A percentile compares a stretch with the other conserved stretches of the same genome.
phyloP scores from a whole-genome alignment of 2,329 filamentous ascomycete genomes.

The Alternaria brassicicola region DNA sequence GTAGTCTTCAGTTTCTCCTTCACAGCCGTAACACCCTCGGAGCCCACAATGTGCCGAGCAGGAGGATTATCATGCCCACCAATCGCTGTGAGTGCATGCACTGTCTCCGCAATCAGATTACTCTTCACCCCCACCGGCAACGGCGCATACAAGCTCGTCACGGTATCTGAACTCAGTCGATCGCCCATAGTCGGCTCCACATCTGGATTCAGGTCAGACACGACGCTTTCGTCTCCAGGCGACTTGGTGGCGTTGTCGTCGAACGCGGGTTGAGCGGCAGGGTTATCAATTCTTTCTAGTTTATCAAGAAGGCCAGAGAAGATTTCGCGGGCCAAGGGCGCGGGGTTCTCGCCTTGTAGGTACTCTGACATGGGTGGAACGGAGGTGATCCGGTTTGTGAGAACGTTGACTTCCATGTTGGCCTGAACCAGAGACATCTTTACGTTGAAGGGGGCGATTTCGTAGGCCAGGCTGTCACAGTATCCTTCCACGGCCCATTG shows the following conservation, averaged over 20 bases:
- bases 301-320: constrained; percentile 78
- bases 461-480: constrained; percentile 92
- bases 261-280: constrained; percentile 27
- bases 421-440: constrained; percentile 96
- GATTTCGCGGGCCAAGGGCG: constrained; percentile 83
- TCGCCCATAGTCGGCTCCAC: constrained; percentile 51
- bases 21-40: constrained; percentile 84
- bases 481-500: constrained; percentile 96
- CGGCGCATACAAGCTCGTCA: constrained; percentile 74
- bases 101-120: constrained; percentile 81
- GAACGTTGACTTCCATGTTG: constrained; percentile 86
- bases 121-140: constrained; percentile 71
- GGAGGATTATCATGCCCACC: constrained; percentile 96
- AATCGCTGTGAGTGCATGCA: constrained; percentile 88
- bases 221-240: constrained; percentile 32
- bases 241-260: constrained; percentile 42
- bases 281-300: constrained; percentile 65
- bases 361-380: constrained; percentile 77
- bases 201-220: constrained; percentile 38
- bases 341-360: constrained; percentile 71
- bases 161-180: constrained; percentile 54
- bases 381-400: constrained; percentile 86
- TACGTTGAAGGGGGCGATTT: constrained; percentile 94
- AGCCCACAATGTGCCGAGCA: constrained; percentile 89
- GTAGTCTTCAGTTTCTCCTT: constrained; percentile 97